Evolutionary conservation across 257 asterid species (phyloP).

Genomic region (Leonotis leonurus): DNA sequence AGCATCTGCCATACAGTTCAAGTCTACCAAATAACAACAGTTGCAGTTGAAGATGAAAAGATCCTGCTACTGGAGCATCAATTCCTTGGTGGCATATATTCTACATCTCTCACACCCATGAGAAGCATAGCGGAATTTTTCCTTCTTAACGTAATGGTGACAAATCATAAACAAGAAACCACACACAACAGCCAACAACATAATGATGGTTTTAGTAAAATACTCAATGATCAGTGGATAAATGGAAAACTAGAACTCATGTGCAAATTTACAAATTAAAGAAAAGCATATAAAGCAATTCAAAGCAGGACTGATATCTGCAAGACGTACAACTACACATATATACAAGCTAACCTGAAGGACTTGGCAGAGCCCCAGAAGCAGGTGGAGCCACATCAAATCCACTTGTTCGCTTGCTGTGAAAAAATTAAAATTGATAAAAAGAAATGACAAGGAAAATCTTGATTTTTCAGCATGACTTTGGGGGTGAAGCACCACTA

Average conservation of each 20-base stretch:
- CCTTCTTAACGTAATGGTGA: constrained; percentile 47
- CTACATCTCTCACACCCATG: constrained; percentile 47
- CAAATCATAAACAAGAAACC: constrained; percentile 41
- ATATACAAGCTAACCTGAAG: constrained; percentile 33
- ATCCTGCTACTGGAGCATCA: constrained; percentile 55
- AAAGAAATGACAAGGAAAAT: constrained; percentile 4
- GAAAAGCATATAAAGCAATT: constrained; percentile 8
- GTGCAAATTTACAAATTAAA: constrained; percentile 11
- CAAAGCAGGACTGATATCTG: constrained; percentile 1
- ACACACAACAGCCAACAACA: constrained; percentile 61
- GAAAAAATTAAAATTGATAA: constrained; percentile 1
- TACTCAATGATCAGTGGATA: constrained; percentile 22
- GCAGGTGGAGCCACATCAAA: constrained; percentile 57
- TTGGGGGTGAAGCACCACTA: not conserved
- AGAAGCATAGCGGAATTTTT: constrained; percentile 47
- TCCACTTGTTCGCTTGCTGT: constrained; percentile 59
- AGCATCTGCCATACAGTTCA: constrained; percentile 56
- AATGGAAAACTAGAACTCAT: constrained; percentile 17
- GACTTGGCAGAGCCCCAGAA: constrained; percentile 26
- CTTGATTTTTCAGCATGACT: not conserved
- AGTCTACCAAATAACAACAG: constrained; percentile 56
- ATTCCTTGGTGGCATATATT: constrained; percentile 41
- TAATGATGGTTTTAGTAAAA: constrained; percentile 39
- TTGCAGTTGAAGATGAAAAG: constrained; percentile 55
- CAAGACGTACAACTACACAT: constrained; percentile 2